Conservation (phyloP, 1,284 basidiomycete genomes). For the Cutaneotrichosporon spelunceum region DNA sequence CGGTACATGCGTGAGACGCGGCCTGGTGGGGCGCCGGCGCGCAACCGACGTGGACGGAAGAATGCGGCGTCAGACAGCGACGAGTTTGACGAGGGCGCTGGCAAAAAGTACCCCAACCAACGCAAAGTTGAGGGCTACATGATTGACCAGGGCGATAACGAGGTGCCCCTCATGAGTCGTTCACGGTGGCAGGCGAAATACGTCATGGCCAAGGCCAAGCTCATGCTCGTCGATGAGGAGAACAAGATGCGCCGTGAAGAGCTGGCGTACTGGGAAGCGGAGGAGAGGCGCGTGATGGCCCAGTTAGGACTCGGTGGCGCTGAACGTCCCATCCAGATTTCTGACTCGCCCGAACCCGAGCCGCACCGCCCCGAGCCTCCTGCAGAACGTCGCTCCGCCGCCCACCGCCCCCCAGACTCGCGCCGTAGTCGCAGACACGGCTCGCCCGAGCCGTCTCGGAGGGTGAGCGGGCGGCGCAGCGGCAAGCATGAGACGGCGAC, state of each 20-base stretch:
- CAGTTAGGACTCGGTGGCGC: not conserved
- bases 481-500: not conserved
- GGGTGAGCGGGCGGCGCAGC: not conserved
- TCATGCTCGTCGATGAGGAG: slow-evolving; percentile 50
- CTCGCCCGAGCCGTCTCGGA: not conserved
- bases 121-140: slow-evolving; percentile 24
- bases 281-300: slow-evolving; percentile 21
- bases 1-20: slow-evolving; percentile 23
- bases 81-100: slow-evolving; percentile 31
- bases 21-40: slow-evolving; percentile 18
- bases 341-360: not conserved
- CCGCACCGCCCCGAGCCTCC: not conserved
- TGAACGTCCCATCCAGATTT: not conserved
- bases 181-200: slow-evolving; percentile 41
- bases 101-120: slow-evolving; percentile 22
- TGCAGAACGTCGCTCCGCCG: not conserved
- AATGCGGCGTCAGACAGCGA: slow-evolving; percentile 21
- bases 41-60: slow-evolving; percentile 16
- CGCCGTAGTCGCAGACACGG: not conserved
- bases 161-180: slow-evolving; percentile 35
- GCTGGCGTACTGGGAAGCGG: slow-evolving; percentile 23
- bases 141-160: slow-evolving; percentile 21
- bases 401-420: not conserved
- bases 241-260: slow-evolving; percentile 42
- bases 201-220: slow-evolving; percentile 47